These are phyloP conservation scores for Guyanaporus albipodus DNA, from an alignment of 768 basidiomycete genomes.

Conservation along the genomic window DNA sequence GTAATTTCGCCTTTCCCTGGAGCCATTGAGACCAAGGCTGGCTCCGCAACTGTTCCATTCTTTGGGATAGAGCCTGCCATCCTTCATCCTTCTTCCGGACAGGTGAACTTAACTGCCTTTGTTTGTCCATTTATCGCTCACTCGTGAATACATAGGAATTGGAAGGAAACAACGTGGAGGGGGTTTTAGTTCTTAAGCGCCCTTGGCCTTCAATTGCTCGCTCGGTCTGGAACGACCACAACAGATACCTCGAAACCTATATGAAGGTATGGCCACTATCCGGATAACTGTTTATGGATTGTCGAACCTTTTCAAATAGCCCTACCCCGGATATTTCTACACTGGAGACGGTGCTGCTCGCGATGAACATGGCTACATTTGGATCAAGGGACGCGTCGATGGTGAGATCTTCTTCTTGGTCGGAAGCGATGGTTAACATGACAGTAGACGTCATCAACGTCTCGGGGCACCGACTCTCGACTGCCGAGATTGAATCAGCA, in stretches of 20 bases:
- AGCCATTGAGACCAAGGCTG: constrained; percentile 93
- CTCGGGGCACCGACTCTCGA: constrained; percentile 93
- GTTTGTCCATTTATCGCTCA: not conserved
- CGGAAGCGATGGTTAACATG: not conserved
- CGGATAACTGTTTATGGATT: constrained; percentile 40
- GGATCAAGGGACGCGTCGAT: constrained; percentile 98
- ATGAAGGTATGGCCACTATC: constrained; percentile 43
- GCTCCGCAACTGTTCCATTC: constrained; percentile 96
- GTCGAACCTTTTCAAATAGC: constrained; percentile 31
- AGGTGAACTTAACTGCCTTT: constrained; percentile 34
- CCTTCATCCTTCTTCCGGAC: constrained; percentile 78
- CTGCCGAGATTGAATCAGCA: constrained; percentile 97
- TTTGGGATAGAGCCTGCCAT: constrained; percentile 90
- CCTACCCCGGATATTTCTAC: constrained; percentile 89
- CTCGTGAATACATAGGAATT: constrained; percentile 43
- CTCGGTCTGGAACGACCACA: constrained; percentile 89
- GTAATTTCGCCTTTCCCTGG: constrained; percentile 95
- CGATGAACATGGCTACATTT: constrained; percentile 94
- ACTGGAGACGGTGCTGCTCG: constrained; percentile 97
- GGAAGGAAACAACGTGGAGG: constrained; percentile 81
- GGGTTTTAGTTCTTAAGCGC: constrained; percentile 77
- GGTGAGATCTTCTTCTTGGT: constrained; percentile 43
- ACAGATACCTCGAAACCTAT: constrained; percentile 76
- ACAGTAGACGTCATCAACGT: constrained; percentile 91
- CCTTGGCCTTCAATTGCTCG: constrained; percentile 98